phyloP scores from a whole-genome alignment of 2,329 filamentous ascomycete genomes.

The Penicillium sp. region DNA sequence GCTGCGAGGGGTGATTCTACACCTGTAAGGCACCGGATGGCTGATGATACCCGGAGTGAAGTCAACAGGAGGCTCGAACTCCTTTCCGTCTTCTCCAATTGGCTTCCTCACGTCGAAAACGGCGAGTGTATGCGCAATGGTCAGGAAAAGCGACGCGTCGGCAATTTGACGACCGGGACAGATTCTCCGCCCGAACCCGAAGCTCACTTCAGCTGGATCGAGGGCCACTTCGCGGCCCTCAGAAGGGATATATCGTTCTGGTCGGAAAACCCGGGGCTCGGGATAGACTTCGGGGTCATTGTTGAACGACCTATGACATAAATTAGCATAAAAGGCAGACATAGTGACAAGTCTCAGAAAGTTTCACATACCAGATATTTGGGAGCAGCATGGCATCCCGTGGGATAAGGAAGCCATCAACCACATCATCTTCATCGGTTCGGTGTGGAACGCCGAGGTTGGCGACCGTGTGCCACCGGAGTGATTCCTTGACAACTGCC shows the following conservation, averaged over 20 bases:
- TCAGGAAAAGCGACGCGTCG: slow-evolving; percentile 46
- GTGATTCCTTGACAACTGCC: slow-evolving; percentile 42
- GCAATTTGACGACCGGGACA: slow-evolving; percentile 49
- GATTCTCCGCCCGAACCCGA: slow-evolving; percentile 47
- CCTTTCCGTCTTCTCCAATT: slow-evolving; percentile 39
- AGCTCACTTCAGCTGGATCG: slow-evolving; percentile 18
- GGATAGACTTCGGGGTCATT: slow-evolving; percentile 42
- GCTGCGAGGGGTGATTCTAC: slow-evolving; percentile 40
- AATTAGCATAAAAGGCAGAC: neutral
- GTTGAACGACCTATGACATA: slow-evolving; percentile 8
- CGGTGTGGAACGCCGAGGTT: slow-evolving; percentile 37
- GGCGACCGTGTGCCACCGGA: slow-evolving; percentile 40
- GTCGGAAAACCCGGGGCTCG: slow-evolving; percentile 45
- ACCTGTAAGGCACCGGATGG: slow-evolving; percentile 43
- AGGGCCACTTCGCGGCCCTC: slow-evolving; percentile 39
- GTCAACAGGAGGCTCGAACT: slow-evolving; percentile 38
- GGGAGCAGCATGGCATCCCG: slow-evolving; percentile 33
- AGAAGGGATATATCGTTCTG: slow-evolving; percentile 45
- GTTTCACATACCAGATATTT: slow-evolving; percentile 39
- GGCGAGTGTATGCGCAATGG: slow-evolving; percentile 51
- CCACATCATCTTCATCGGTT: slow-evolving; percentile 29
- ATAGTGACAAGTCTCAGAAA: too few relatives aligned
- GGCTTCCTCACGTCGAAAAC: slow-evolving; percentile 51
- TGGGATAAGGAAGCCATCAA: slow-evolving; percentile 32
- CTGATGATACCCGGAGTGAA: slow-evolving; percentile 41